Conservation (phyloP, 192 early-diverging fungal species). For the Rhizoclosmatium globosum region DNA sequence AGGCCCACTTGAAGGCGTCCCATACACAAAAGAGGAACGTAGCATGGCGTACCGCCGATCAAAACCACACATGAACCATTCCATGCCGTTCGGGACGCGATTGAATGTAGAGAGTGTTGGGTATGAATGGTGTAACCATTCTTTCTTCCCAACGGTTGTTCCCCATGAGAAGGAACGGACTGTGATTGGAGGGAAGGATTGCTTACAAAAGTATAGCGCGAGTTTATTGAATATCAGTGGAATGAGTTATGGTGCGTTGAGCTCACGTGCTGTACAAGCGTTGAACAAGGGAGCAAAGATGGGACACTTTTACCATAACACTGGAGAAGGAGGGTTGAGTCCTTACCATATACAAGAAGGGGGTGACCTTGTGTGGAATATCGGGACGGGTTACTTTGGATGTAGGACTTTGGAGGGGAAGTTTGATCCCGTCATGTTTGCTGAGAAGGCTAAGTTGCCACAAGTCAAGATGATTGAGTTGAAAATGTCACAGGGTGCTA, state of each 20-base stretch:
- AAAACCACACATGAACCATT: background rate
- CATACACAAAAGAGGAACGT: conserved; percentile 25
- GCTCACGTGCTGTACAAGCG: background rate
- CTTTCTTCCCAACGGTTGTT: background rate
- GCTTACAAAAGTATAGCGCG: conserved; percentile 2
- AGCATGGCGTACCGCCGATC: conserved; percentile 5
- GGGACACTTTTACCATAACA: conserved; percentile 16
- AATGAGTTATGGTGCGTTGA: conserved; percentile 14
- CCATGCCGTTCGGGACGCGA: conserved; percentile 14
- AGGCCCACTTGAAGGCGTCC: conserved; percentile 8
- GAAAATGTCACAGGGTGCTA: conserved; percentile 11
- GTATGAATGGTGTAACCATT: background rate
- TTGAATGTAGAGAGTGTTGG: background rate
- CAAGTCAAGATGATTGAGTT: conserved; percentile 18
- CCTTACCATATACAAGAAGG: background rate
- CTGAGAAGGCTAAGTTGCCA: background rate
- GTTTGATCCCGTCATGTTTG: background rate
- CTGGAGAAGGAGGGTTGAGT: conserved; percentile 10
- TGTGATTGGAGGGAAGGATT: background rate
- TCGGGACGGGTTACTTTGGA: conserved; percentile 10
- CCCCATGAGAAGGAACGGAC: background rate
- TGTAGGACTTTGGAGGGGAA: conserved; percentile 7
- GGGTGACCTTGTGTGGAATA: conserved; percentile 4
- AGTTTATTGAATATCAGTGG: conserved; percentile 1
- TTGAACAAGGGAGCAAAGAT: conserved; percentile 9